Evolutionary conservation across 2,329 filamentous ascomycete genomes (phyloP), one percentile per base, ranked within the genome.

Genomic region (Fusarium musae): DNA sequence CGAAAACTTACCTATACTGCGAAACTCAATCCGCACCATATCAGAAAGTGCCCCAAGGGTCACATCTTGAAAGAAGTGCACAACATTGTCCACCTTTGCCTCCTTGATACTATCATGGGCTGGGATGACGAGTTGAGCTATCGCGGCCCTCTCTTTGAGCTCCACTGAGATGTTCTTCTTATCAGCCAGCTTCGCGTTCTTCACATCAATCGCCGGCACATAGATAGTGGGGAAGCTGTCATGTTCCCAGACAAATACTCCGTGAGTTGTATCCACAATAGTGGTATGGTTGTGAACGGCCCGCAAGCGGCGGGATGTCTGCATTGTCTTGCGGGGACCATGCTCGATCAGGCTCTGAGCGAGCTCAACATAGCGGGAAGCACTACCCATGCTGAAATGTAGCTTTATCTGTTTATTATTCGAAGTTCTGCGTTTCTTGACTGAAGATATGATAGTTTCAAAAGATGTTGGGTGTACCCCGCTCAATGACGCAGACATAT

Each of bases 181-280:
- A 49, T 83, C 80, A 9, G 49, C 69, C 37, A 75, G 58, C 9
- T 72, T 75, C 57, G 78, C 79, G n/a, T 80, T 75, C 15, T 65
- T 76, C 9, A 84, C 64, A 43, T 78, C 80, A 1, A 66, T 47
- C 2, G 59, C 53, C 0, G 83, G 83, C 6, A 87, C 74, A 60
- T 86, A 86, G 64, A 82, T 84, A 32, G 87, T 82, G 3, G 86
- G 86, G 73, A 87, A 88, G 61, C 78, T 83, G 3, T 83, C 80
- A 66, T 88, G 85, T 73, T 86, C 84, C 84, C 84, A 86, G 13
- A 85, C 80, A 63, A 80, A 81, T 21, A 79, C 59, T 5, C 82
- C 83, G 28, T 77, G 66, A 2, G 78, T 80, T 1, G 83, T 83
- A 63, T 85, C 84, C 21, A 82, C 79, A 30, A 83, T 79, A 63